Percentiles rank a stretch among this genome's conserved stretches.
phyloP scores from a whole-genome alignment of 2,329 filamentous ascomycete genomes.

The Aspergillus ustus region DNA sequence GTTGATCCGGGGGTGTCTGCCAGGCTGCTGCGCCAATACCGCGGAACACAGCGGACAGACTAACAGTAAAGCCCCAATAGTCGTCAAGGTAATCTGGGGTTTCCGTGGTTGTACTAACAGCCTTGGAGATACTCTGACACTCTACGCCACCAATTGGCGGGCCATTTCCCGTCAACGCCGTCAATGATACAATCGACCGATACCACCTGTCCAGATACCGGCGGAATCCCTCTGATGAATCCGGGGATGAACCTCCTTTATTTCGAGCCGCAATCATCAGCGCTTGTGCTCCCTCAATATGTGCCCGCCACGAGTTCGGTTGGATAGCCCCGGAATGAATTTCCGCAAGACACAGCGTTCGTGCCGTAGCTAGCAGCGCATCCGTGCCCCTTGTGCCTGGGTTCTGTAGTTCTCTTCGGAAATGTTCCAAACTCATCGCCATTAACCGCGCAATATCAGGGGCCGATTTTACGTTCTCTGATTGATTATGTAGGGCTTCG shows the following conservation, averaged over 20 bases:
- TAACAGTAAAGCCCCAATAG: constrained; percentile 49
- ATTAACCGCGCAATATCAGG: constrained; percentile 45
- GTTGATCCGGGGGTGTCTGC: constrained; percentile 31
- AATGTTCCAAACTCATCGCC: constrained; percentile 47
- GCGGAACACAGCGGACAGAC: constrained; percentile 44
- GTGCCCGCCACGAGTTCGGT: constrained; percentile 48
- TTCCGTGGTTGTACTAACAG: constrained; percentile 16
- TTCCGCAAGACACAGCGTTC: constrained; percentile 49
- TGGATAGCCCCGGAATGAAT: constrained; percentile 48
- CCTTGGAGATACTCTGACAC: constrained; percentile 22
- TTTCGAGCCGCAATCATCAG: constrained; percentile 36
- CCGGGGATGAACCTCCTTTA: constrained; percentile 28
- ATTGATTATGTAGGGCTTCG: constrained; percentile 41
- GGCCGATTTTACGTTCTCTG: constrained; percentile 42
- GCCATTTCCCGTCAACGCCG: constrained; percentile 45
- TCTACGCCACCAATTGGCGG: constrained; percentile 37
- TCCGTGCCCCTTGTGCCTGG: constrained; percentile 37
- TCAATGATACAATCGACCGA: constrained; percentile 47
- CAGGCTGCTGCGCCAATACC: constrained; percentile 44
- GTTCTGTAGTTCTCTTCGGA: constrained; percentile 45
- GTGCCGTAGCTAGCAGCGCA: constrained; percentile 46
- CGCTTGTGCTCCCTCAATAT: constrained; percentile 48
- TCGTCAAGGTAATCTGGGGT: constrained; percentile 46
- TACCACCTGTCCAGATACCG: constrained; percentile 48
- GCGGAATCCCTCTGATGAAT: constrained; percentile 38